Base-by-base conservation (phyloP, 345 rosid species). In the Bretschneidera sinensis region DNA sequence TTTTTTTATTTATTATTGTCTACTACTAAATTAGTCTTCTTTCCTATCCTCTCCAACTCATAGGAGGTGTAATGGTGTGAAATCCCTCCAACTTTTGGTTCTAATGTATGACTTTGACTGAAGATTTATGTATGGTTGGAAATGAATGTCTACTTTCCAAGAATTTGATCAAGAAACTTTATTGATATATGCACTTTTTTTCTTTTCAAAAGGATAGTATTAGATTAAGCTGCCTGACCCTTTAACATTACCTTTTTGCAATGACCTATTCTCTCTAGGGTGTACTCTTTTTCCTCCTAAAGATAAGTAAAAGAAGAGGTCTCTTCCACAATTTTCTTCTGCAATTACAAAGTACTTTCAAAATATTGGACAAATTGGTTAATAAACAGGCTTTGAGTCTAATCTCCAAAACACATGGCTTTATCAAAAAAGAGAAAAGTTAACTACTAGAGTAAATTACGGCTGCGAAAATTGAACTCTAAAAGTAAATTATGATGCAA, bases 31-130 rank as follows among this genome's bases (percentile, higher is more conserved):
- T n/a, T 53, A 31, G 10, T 47, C 34, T 51, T 6, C 17, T 8
- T 35, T 18, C 17, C 6, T 0, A 34, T 55, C 13, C 22, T 24
- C 47, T n/a, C n/a, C 61, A 62, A 53, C 54, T 51, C 52, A 52
- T 23, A 48, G 48, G 18, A 49, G 22, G 18, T 25, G 33, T 11
- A 19, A 20, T 6, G 56, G 54, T 54, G 61, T n/a, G 66, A 68
- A 68, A 59, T 54, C 54, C 22, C 66, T 59, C 66, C 69, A 39
- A 60, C 63, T 25, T 49, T 55, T 60, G 55, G 66, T 51, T 56
- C 60, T 34, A 59, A 55, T 19, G 1, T 22, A 21, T 0, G 63
- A 53, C 71, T 65, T 60, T 65, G 67, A 55, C 70, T 5, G 0
- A 17, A 18, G 13, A 18, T 21, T 25, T 20, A 21, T 11, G 61